Base-by-base conservation (phyloP, 805 yeast genomes). In the Wickerhamomyces alni region DNA sequence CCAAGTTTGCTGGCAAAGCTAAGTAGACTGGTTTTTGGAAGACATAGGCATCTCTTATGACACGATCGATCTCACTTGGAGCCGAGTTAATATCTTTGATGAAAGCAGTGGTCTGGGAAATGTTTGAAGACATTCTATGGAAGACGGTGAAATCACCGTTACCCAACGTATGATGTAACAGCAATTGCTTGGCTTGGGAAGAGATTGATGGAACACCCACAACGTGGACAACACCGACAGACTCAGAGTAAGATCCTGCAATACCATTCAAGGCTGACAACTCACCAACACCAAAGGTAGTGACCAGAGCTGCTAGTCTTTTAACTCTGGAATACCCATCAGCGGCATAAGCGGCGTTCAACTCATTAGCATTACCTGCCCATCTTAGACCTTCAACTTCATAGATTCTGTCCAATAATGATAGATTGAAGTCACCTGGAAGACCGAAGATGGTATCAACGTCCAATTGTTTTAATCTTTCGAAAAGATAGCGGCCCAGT, bases 201-300 rank as follows among this genome's bases (percentile, higher is more conserved):
- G 81, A 68, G 54, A 77, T 69, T 40, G 91, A 79, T 48, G 95
- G 95, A 42, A 83, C 84, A 60, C 95, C 95, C 33, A 86, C 95
- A 52, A 86, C 75, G 66, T 86, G 94, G 48, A 86, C 66, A 50
- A 85, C 63, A 53, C 93, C 93, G 46, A 87, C 89, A 65, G 86
- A 94, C 65, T 87, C 95, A 47, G 95, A 89, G 65, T 78, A 86
- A 38, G 93, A 71, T 53, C 95, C 95, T 33, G 89, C 95, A 58
- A 87, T 74, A 54, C 93, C 95, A 63, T 85, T 85, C 53, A 85
- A 69, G 11, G 94, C 91, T 22, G 84, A 74, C 57, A 85, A 72
- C 63, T 85, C 95, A 61, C 95, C 95, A 41, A 86, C 95, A 65
- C 95, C 95, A 60, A 86, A 86, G 37, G 95, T 86, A 60, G 95